Conservation (phyloP, 495 filamentous ascomycete genomes). For the Aspergillus olivimuriae region DNA sequence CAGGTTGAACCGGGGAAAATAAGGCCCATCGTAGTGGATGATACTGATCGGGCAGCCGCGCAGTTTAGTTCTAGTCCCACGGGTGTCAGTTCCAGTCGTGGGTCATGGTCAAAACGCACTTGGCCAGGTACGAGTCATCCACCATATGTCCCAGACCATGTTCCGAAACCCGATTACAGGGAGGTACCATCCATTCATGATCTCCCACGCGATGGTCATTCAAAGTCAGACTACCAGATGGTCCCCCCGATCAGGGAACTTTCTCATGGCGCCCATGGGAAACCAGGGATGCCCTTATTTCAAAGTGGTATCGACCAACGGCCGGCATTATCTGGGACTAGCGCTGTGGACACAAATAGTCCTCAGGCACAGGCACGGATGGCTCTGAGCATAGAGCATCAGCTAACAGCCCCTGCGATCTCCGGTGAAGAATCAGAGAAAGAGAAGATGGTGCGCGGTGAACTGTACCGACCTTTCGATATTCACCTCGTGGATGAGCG, state of each 20-base stretch:
- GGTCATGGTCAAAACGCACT: slow-evolving; percentile 36
- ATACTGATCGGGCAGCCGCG: slow-evolving; percentile 30
- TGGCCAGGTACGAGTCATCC: slow-evolving; percentile 30
- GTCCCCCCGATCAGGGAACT: slow-evolving; percentile 40
- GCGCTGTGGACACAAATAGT: slow-evolving; percentile 33
- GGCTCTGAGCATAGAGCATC: slow-evolving; percentile 42
- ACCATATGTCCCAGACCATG: slow-evolving; percentile 31
- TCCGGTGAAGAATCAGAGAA: slow-evolving; percentile 62
- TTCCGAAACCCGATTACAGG: slow-evolving; percentile 34
- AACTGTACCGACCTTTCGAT: slow-evolving; percentile 72
- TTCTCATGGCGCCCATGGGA: slow-evolving; percentile 29
- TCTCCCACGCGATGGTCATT: slow-evolving; percentile 31
- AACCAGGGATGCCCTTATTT: slow-evolving; percentile 32
- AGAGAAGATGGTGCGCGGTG: slow-evolving; percentile 88
- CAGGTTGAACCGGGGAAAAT: slow-evolving; percentile 35
- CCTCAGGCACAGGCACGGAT: slow-evolving; percentile 41
- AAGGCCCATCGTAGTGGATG: slow-evolving; percentile 39
- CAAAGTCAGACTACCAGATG: slow-evolving; percentile 37
- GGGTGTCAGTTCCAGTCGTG: slow-evolving; percentile 23
- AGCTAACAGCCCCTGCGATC: slow-evolving; percentile 27
- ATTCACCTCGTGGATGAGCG: slow-evolving; percentile 77
- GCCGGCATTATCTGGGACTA: slow-evolving; percentile 15
- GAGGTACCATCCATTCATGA: slow-evolving; percentile 42
- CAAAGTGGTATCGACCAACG: slow-evolving; percentile 33
- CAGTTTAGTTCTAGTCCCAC: slow-evolving; percentile 38